phyloP scores from a whole-genome alignment of 2,329 filamentous ascomycete species.

The Cercospora janseana region DNA sequence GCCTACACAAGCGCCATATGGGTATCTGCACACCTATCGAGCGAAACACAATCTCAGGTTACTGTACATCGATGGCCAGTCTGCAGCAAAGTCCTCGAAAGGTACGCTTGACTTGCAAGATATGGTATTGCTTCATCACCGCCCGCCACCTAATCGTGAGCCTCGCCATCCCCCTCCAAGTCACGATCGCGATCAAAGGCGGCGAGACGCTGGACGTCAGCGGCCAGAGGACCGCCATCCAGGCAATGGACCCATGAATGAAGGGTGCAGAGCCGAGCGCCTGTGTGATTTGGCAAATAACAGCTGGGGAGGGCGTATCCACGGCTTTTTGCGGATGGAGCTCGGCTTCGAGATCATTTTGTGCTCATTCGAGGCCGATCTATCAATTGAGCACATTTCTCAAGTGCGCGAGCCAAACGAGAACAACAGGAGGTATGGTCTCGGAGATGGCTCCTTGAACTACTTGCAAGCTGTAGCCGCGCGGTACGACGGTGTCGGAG shows the following conservation, averaged over 20 bases:
- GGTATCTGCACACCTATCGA: slow-evolving; percentile 67
- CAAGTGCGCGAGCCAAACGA: slow-evolving; percentile 16
- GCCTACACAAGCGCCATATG: slow-evolving; percentile 33
- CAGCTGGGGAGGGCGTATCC: slow-evolving; percentile 55
- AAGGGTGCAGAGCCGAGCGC: slow-evolving; percentile 53
- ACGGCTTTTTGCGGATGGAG: slow-evolving; percentile 67
- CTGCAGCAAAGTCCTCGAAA: slow-evolving; percentile 62
- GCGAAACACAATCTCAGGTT: slow-evolving; percentile 58
- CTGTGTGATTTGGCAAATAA: slow-evolving; percentile 55
- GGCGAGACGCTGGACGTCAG: too few species aligned
- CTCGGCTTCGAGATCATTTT: slow-evolving; percentile 69
- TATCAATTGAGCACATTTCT: slow-evolving; percentile 40
- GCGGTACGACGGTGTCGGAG: slow-evolving; percentile 48
- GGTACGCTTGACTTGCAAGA: slow-evolving; percentile 70
- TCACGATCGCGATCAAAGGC: neutral
- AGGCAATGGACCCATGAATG: slow-evolving; percentile 40
- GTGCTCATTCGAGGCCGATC: slow-evolving; percentile 57
- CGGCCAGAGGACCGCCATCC: neutral
- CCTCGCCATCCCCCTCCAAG: neutral
- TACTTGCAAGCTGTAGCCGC: slow-evolving; percentile 45
- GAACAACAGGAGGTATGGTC: slow-evolving; percentile 18
- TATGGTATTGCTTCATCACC: slow-evolving; percentile 52
- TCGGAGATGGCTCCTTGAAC: slow-evolving; percentile 20
- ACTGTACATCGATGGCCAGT: slow-evolving; percentile 69
- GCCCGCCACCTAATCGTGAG: slow-evolving; percentile 30